Evolutionary conservation across 1,139 yeast species (phyloP).

Genomic region (Scheffersomyces stambukii): DNA sequence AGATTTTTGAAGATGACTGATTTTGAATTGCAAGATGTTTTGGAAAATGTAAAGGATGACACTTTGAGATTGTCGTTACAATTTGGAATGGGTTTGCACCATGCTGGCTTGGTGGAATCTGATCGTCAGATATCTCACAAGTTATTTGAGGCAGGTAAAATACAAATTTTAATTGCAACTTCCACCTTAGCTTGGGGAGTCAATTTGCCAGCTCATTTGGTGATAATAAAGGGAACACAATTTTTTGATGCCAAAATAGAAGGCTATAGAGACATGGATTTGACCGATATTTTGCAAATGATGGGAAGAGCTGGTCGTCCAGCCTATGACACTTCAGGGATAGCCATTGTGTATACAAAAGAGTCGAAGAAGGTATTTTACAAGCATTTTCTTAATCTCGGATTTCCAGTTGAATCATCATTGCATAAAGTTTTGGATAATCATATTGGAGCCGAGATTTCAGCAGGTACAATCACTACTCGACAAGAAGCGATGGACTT

Average conservation of each 20-base stretch:
- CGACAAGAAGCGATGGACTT: conserved; percentile 91
- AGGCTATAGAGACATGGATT: conserved; percentile 81
- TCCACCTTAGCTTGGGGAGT: conserved; percentile 98
- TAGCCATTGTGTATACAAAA: conserved; percentile 89
- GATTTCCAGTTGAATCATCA: conserved; percentile 97
- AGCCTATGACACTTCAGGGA: conserved; percentile 92
- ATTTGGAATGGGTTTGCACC: conserved; percentile 96
- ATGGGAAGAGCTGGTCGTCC: conserved; percentile 98
- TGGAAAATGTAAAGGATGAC: conserved; percentile 78
- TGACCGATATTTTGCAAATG: conserved; percentile 89
- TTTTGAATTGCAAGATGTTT: conserved; percentile 60
- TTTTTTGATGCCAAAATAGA: conserved; percentile 80
- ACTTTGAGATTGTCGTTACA: conserved; percentile 80
- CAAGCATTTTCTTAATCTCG: conserved; percentile 89
- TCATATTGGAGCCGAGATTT: conserved; percentile 94
- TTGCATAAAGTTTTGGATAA: conserved; percentile 88
- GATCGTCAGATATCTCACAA: conserved; percentile 88
- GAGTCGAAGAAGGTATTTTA: conserved; percentile 89
- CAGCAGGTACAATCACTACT: conserved; percentile 77
- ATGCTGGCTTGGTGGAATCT: conserved; percentile 91
- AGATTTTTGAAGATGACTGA: conserved; percentile 79
- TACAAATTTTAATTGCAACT: conserved; percentile 89
- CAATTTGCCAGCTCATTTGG: conserved; percentile 91
- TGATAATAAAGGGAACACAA: conserved; percentile 90
- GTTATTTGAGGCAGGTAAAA: conserved; percentile 76